Conservation (phyloP, 2,329 filamentous ascomycete genomes). For the Penicillium polonicum region DNA sequence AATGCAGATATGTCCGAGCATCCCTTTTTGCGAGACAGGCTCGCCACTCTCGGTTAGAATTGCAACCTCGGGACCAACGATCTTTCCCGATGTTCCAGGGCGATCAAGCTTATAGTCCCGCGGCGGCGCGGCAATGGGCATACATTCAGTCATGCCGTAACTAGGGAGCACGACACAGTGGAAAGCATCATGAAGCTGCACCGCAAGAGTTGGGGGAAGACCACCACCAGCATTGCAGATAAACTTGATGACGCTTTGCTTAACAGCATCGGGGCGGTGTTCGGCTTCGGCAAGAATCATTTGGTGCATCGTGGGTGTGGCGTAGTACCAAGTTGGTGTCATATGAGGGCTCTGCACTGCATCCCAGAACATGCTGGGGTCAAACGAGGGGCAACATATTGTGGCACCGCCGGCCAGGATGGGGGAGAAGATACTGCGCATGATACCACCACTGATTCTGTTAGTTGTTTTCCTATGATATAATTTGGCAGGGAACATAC, state of each 20-base stretch:
- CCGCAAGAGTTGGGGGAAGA: conserved; percentile 53
- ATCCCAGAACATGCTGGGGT: conserved; percentile 58
- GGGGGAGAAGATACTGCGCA: conserved; percentile 57
- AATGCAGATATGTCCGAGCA: conserved; percentile 52
- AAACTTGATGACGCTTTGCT: conserved; percentile 50
- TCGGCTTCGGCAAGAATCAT: conserved; percentile 52
- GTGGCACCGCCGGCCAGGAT: conserved; percentile 55
- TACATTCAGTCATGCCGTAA: conserved; percentile 62
- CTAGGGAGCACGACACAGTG: conserved; percentile 54
- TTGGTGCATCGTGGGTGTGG: conserved; percentile 58
- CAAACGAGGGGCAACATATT: conserved; percentile 56
- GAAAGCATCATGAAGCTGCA: conserved; percentile 52
- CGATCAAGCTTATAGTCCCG: conserved; percentile 54
- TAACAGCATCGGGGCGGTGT: conserved; percentile 42
- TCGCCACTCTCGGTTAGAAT: conserved; percentile 48
- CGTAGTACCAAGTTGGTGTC: conserved; percentile 58
- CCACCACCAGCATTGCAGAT: conserved; percentile 58
- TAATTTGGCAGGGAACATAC: conserved; percentile 36
- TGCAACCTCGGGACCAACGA: conserved; percentile 52
- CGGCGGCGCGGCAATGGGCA: conserved; percentile 58
- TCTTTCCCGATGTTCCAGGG: conserved; percentile 54
- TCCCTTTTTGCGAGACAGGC: conserved; percentile 28
- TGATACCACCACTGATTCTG: conserved; percentile 48
- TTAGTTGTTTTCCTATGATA: not conserved
- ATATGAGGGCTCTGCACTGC: conserved; percentile 45